Conservation (phyloP, 1,284 basidiomycete genomes). For the Leccinum huronense region DNA sequence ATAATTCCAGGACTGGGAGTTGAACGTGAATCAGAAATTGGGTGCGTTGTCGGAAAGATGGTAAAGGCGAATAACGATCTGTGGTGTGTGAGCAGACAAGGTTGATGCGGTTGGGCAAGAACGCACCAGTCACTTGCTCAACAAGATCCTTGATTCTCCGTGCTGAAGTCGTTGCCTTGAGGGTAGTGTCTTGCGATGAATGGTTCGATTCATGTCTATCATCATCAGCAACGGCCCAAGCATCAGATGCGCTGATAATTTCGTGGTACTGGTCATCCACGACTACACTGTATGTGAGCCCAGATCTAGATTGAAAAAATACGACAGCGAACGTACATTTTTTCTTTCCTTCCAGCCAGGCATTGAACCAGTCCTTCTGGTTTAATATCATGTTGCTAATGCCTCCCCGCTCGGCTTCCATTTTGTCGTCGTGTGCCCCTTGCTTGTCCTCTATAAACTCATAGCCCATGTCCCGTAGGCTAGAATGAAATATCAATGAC, state of each 20-base stretch:
- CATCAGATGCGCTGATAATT: conserved; percentile 77
- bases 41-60: conserved; percentile 71
- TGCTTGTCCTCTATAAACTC: conserved; percentile 46
- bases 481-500: conserved; percentile 83
- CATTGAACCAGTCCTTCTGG: conserved; percentile 83
- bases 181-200: conserved; percentile 30
- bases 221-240: conserved; percentile 85
- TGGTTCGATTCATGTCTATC: conserved; percentile 50
- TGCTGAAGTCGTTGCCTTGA: conserved; percentile 76
- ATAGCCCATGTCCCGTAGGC: conserved; percentile 77
- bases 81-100: conserved; percentile 10
- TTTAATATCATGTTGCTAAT: conserved; percentile 80
- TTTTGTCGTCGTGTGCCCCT: conserved; percentile 34
- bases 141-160: conserved; percentile 79
- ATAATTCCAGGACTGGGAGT: conserved; percentile 78
- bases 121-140: conserved; percentile 82
- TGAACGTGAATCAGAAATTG: conserved; percentile 86
- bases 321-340: conserved; percentile 61
- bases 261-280: conserved; percentile 79
- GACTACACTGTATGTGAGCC: conserved; percentile 44
- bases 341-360: conserved; percentile 87
- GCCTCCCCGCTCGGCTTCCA: conserved; percentile 62
- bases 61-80: conserved; percentile 90
- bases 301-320: background rate
- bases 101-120: conserved; percentile 6